Evolutionary conservation across 441 rosid species (phyloP), one percentile per base, ranked within the genome.

Genomic region (Geranium incanum): DNA sequence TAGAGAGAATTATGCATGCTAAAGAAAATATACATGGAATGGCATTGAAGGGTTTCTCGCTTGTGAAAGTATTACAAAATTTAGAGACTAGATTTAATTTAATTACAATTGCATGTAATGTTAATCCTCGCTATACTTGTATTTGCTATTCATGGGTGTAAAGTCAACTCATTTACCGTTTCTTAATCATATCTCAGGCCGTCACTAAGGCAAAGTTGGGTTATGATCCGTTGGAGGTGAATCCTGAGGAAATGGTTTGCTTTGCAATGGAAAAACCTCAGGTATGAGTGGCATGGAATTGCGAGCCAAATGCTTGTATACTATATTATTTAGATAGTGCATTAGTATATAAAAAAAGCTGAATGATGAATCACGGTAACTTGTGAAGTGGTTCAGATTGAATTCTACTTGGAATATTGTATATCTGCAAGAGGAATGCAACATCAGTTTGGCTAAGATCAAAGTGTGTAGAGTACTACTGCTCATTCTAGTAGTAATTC

Each of bases 161-260:
- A 71, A 52, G 65, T 41, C 79, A 50, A 67, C 37, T 15, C 7
- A 60, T 36, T 66, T 70, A 48, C 72, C 69, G 70, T 73, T 67
- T 67, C 67, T 64, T 80, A 74, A 81, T 83, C 63, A 28, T 78
- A 62, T 80, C 66, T 72, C 84, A 95, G 99, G 97, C 97, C 59
- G 99, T 95, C 72, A 92, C 99, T 28, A 95, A 89, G 89, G 90
- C 92, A 78, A 95, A 95, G 82, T 80, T 95, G 79, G 99, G 99
- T 72, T 95, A 90, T 86, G 97, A 95, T 87, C 99, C 99, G 37
- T 73, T 87, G 70, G 99, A 90, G 85, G 99, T 95, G 81, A 90
- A 95, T 82, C 99, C 99, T 71, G 99, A 95, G 80, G 98, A 95
- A 82, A 95, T 95, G 99, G 99, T 95, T 80, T 88, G 82, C 75